Base-by-base conservation (phyloP, 78 protist species). In the Neovahlkampfia damariscottae region DNA sequence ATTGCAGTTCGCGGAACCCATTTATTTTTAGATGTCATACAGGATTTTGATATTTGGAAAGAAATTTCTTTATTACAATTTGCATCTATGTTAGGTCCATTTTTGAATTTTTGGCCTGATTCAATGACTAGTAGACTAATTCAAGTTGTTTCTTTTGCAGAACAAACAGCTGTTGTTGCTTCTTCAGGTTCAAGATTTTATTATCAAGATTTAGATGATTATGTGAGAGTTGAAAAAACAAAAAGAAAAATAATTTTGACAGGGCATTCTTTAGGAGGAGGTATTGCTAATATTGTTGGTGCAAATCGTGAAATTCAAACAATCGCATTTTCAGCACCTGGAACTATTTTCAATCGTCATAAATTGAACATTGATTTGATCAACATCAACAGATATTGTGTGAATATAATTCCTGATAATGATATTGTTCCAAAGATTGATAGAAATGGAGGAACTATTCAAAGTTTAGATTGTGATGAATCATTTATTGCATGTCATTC, bases 261-360 rank as follows among this genome's bases (percentile, higher is more conserved):
- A n/a, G 77, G 77, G 10, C 77, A 74, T 67, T 74, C 77, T n/a
- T 35, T 74, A 37, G 77, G 77, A n/a, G 77, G 77, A 10, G 77
- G 77, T 74, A 10, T 74, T 10, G 59, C 78, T 37, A 74, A 74
- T 10, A 74, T 74, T 68, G 77, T 67, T 74, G 77, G 78, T 19
- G 59, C 77, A 68, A n/a, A 28, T 74, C 10, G 10, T 10, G 40
- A 67, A 10, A 74, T 74, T 67, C 77, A 10, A n/a, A 10, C 77
- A 10, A 74, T 74, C 59, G 19, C 77, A 10, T 74, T 74, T 67
- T 68, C 78, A 10, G 62, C 77, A 74, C 77, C 77, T 10, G 77
- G 77, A 10, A 10, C 67, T 10, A n/a, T 40, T 10, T 19, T 68
- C 67, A 68, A 59, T n/a, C 10, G 74, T 10, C 10, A 38, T n/a